A percentile compares a stretch with the other conserved stretches of the same genome.
Evolutionary conservation across 2,329 filamentous ascomycete genomes (phyloP).

Genomic region (Penicillium janthinellum): DNA sequence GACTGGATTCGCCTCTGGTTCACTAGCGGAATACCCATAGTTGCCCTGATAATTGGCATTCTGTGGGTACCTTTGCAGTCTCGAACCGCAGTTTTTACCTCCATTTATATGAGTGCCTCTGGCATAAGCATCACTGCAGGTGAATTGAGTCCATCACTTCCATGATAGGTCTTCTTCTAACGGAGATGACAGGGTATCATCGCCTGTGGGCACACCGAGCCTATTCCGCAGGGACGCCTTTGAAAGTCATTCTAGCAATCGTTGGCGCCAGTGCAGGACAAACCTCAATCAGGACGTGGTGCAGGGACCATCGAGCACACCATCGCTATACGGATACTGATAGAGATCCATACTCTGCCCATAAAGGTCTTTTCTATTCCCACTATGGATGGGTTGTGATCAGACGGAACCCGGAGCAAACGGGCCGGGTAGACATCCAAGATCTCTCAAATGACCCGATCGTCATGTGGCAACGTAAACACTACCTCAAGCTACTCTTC

Average conservation of each 20-base stretch:
- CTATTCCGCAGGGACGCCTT: background rate
- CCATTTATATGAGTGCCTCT: background rate
- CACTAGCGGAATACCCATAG: background rate
- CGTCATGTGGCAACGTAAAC: constrained; percentile 11
- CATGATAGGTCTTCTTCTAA: background rate
- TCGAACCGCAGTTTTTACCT: background rate
- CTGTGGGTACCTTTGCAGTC: background rate
- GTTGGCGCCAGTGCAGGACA: constrained; percentile 11
- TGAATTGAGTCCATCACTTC: background rate
- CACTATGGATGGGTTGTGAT: constrained; percentile 13
- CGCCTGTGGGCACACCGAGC: constrained; percentile 14
- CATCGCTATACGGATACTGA: constrained; percentile 17
- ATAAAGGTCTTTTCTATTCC: constrained; percentile 11
- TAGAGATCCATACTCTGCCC: constrained; percentile 12
- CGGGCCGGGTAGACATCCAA: constrained; percentile 8
- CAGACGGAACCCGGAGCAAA: constrained; percentile 6
- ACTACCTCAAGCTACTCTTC: constrained; percentile 7
- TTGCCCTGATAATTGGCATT: background rate
- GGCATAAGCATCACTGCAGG: constrained; percentile 3
- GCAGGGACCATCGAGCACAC: constrained; percentile 13
- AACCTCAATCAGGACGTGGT: constrained; percentile 10
- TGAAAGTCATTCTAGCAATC: constrained; percentile 11
- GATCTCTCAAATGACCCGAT: constrained; percentile 10
- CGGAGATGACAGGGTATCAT: constrained; percentile 8
- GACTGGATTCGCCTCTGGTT: constrained; percentile 1